Base-by-base conservation (phyloP, 805 yeast species). In the Ogataea allantospora region DNA sequence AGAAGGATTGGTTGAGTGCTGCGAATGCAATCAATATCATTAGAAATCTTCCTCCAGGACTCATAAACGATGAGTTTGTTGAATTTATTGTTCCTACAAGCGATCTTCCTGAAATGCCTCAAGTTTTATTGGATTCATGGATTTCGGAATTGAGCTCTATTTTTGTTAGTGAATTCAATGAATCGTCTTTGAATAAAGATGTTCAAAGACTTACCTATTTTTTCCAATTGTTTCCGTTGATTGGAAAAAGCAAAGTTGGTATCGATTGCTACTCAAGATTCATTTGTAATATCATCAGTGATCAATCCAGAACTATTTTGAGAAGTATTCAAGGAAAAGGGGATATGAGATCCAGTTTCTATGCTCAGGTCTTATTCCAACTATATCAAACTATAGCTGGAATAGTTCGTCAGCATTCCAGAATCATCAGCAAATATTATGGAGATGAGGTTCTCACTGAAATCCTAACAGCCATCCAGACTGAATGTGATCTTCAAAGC, bases 401-500 rank as follows among this genome's bases (percentile, higher is more conserved):
- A 33, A 88, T 93, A 62, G 73, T 93, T 15, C 79, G 80, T 30
- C 96, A 88, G 54, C 98, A 93, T 57, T 77, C 93, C 0, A 82
- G 80, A 8, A 73, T 93, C 26, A 88, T 93, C 18, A 75, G 72
- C 27, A 71, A 70, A 33, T 83, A 80, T 55, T 93, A 93, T 55
- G 95, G 91, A 13, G 64, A 65, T 2, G 46, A 63, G 7, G 79
- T 80, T 11, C 79, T 89, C 69, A 63, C 72, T 3, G 71, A 71
- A 22, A 88, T 91, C 7, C 71, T 89, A 49, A 77, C 74, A 13
- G 75, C 76, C 33, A 81, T 93, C 21, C 95, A 91, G 61, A 68
- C 75, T 33, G 99, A 93, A 55, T 81, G 93, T 20, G 99, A 93
- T 55, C 70, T 89, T n/a, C 99, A 93, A 55, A 82, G 91, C 17